Evolutionary conservation across 495 filamentous ascomycete genomes (phyloP).

Genomic region (Aspergillus mulundensis): DNA sequence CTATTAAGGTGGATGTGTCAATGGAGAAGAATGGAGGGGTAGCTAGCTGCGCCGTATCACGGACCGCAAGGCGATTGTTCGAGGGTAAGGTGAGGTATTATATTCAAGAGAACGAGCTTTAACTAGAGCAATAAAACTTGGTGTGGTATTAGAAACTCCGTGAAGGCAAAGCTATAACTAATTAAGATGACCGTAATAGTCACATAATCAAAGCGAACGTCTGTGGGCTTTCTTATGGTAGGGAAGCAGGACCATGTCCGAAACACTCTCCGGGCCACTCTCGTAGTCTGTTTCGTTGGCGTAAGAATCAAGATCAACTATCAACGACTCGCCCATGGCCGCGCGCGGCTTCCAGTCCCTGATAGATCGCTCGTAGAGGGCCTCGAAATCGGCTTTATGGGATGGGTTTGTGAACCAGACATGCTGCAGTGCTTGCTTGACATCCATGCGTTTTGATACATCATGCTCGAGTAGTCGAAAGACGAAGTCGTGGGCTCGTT

Average conservation of each 20-base stretch:
- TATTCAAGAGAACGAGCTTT: no score
- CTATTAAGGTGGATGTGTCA: no score
- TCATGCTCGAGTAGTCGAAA: constrained; percentile 48
- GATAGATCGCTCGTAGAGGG: constrained; percentile 43
- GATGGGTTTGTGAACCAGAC: constrained; percentile 53
- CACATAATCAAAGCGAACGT: neutral
- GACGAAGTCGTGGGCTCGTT: constrained; percentile 51
- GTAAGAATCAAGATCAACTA: constrained; percentile 11
- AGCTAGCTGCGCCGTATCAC: no score
- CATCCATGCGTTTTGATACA: constrained; percentile 48
- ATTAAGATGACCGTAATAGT: no score
- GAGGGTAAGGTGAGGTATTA: no score
- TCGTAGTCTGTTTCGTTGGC: neutral
- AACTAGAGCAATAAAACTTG: no score
- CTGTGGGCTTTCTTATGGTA: neutral
- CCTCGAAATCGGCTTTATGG: constrained; percentile 38
- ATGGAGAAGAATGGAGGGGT: no score
- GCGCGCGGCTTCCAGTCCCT: constrained; percentile 44
- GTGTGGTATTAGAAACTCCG: no score
- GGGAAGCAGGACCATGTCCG: constrained; percentile 11
- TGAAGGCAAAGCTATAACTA: no score
- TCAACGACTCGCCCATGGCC: constrained; percentile 4
- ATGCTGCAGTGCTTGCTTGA: constrained; percentile 52
- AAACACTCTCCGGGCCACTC: constrained; percentile 8
- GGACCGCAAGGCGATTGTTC: no score